Conservation (phyloP, 352 stramenopile genomes). For the Thalassiosira gravida region DNA sequence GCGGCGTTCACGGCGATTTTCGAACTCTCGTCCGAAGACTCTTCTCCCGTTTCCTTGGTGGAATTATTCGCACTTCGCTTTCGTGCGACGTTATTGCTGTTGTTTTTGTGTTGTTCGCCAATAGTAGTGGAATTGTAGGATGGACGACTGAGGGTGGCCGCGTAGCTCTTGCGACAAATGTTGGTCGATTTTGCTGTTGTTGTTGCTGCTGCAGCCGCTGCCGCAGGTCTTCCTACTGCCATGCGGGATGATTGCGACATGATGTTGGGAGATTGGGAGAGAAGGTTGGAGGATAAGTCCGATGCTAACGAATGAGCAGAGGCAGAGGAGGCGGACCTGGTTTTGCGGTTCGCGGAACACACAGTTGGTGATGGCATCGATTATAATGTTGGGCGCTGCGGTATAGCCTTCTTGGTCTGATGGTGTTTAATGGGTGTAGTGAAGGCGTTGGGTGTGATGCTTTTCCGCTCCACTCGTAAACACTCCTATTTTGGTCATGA, state of each 20-base stretch:
- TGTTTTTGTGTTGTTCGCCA: neutral
- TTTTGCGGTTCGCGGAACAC: neutral
- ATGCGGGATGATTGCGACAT: neutral
- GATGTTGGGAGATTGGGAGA: slow-evolving; percentile 12
- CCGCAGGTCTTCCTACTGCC: too few relatives aligned
- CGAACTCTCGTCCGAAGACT: neutral
- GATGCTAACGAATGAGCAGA: neutral
- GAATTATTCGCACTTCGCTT: neutral
- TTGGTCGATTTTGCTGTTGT: slow-evolving; percentile 9
- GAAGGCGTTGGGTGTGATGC: too few relatives aligned
- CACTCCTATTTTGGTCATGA: too few relatives aligned
- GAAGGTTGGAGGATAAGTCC: slow-evolving; percentile 21
- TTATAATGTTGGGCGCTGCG: neutral
- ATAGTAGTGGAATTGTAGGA: slow-evolving; percentile 6
- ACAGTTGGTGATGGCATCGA: neutral
- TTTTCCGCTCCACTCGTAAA: too few relatives aligned
- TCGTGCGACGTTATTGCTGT: neutral
- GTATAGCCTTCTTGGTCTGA: neutral
- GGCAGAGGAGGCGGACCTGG: neutral
- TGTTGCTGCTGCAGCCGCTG: slow-evolving; percentile 1
- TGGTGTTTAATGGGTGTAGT: too few relatives aligned
- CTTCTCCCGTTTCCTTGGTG: neutral
- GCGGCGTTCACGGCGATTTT: neutral
- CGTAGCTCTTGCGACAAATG: slow-evolving; percentile 38
- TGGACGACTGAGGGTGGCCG: slow-evolving; percentile 12